These are phyloP conservation scores for Fagopyrum tataricum DNA, from an alignment of 148 eudicot species.

Conservation along the genomic window DNA sequence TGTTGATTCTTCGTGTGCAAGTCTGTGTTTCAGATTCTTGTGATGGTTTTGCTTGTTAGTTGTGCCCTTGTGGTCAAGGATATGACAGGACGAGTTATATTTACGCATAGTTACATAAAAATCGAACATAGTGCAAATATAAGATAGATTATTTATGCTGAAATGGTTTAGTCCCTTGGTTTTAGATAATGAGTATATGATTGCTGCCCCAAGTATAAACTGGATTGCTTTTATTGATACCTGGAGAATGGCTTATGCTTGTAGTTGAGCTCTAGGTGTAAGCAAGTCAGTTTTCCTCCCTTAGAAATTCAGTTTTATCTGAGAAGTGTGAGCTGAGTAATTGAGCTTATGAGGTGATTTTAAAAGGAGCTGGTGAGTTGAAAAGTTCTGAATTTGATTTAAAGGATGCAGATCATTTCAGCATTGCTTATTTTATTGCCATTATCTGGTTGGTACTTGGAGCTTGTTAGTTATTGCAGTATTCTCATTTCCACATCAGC, in stretches of 20 bases:
- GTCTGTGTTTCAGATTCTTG: neutral
- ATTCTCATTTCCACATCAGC: neutral
- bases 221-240: neutral
- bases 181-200: neutral
- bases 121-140: neutral
- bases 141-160: neutral
- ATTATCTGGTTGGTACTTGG: neutral
- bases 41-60: neutral
- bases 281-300: neutral
- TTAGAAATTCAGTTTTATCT: neutral
- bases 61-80: neutral
- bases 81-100: neutral
- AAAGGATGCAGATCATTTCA: neutral
- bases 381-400: neutral
- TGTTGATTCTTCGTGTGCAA: neutral
- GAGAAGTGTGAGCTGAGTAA: neutral
- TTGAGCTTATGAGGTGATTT: neutral
- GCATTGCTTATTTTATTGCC: neutral
- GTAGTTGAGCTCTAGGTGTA: neutral
- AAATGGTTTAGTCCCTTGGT: neutral
- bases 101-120: neutral
- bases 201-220: neutral
- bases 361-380: constrained; percentile 1
- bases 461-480: neutral
- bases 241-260: neutral